A percentile compares a stretch with the other conserved stretches of the same genome.
Conservation (phyloP, 2,329 filamentous ascomycete species). For the Penicillium brasilianum region DNA sequence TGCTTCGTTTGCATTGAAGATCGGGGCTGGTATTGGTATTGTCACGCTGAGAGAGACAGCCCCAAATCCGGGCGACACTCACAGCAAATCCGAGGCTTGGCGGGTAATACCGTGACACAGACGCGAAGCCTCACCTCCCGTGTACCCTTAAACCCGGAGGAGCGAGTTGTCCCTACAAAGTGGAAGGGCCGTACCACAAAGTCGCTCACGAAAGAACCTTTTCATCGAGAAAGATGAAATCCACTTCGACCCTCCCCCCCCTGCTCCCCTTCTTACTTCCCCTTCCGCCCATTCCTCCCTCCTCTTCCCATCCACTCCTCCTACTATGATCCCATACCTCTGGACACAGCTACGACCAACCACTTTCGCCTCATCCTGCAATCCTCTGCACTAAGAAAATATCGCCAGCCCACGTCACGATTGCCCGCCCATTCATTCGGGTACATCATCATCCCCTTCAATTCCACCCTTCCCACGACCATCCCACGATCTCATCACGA, state of each 20-base stretch:
- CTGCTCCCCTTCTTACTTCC: constrained; percentile 21
- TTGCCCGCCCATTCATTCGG: constrained; percentile 17
- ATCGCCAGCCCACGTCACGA: constrained; percentile 30
- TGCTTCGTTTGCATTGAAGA: constrained; percentile 6
- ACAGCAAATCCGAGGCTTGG: no score
- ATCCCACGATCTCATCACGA: constrained; percentile 7
- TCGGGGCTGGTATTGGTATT: constrained; percentile 15
- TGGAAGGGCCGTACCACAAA: constrained; percentile 15
- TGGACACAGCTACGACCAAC: constrained; percentile 26
- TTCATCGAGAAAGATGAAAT: constrained; percentile 33
- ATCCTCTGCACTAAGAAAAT: constrained; percentile 26
- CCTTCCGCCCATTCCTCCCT: constrained; percentile 23
- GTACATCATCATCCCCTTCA: constrained; percentile 6
- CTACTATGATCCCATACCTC: constrained; percentile 35
- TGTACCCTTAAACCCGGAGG: neutral
- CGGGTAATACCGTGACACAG: constrained; percentile 15
- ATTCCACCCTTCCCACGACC: constrained; percentile 13
- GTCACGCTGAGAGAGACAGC: constrained; percentile 7
- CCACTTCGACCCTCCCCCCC: constrained; percentile 34
- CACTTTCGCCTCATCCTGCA: constrained; percentile 41
- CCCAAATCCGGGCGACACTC: no score
- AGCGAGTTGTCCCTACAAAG: constrained; percentile 4
- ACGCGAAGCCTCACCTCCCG: constrained; percentile 7
- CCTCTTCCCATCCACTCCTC: constrained; percentile 23
- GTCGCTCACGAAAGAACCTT: constrained; percentile 21